These are phyloP conservation scores for Hypomyces perniciosus DNA, from an alignment of 2,329 filamentous ascomycete genomes.

Conservation along the genomic window DNA sequence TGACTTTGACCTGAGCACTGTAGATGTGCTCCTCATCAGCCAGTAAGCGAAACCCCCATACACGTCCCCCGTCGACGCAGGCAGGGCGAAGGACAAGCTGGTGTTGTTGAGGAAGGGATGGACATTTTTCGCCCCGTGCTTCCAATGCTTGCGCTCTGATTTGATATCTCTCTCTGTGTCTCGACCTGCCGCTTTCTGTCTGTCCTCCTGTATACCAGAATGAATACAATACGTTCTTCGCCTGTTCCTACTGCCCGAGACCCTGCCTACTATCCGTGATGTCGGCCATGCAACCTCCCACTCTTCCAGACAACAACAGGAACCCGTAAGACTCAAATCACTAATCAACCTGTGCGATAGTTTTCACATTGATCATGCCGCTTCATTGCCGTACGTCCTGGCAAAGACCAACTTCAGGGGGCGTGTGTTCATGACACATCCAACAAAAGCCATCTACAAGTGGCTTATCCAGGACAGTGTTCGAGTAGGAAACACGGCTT, in stretches of 20 bases:
- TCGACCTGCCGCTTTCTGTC: constrained; percentile 12
- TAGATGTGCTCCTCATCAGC: constrained; percentile 95
- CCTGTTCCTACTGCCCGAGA: constrained; percentile 7
- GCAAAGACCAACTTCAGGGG: constrained; percentile 98
- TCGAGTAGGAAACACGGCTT: constrained; percentile 70
- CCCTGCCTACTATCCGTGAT: constrained; percentile 11
- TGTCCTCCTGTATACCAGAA: constrained; percentile 29
- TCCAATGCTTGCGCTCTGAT: constrained; percentile 6
- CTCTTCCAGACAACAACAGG: constrained; percentile 7
- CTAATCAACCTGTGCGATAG: constrained; percentile 41
- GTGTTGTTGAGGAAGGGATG: constrained; percentile 17
- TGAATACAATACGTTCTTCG: constrained; percentile 34
- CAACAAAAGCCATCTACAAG: constrained; percentile 99
- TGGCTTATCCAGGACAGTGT: constrained; percentile 98
- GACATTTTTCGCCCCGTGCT: constrained; percentile 7
- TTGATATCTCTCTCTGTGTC: constrained; percentile 10
- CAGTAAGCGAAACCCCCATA: constrained; percentile 64
- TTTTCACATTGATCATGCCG: constrained; percentile 98
- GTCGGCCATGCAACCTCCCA: not conserved
- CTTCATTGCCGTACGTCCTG: constrained; percentile 93
- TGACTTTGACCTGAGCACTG: constrained; percentile 94
- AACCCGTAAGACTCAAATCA: not conserved
- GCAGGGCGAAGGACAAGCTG: constrained; percentile 21
- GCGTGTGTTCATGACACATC: constrained; percentile 97
- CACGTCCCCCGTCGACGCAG: not conserved